These are phyloP conservation scores for Pezicula radicicola DNA, from an alignment of 2,329 filamentous ascomycete species.

Conservation along the genomic window DNA sequence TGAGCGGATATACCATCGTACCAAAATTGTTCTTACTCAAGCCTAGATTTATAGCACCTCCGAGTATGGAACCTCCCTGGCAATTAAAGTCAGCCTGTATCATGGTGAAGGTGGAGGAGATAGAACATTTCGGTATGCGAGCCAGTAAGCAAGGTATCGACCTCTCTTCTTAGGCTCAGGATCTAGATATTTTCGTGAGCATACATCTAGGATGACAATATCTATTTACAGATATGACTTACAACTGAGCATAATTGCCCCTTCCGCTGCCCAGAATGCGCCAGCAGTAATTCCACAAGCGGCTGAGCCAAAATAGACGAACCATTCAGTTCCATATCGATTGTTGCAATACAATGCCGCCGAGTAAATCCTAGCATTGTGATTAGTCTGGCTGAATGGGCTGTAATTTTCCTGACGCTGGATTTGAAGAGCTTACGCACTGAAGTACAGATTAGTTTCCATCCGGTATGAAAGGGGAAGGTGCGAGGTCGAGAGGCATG, in stretches of 20 bases:
- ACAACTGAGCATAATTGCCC: conserved; percentile 35
- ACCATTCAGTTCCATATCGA: conserved; percentile 34
- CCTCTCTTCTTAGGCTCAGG: conserved; percentile 27
- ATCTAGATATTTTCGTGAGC: conserved; percentile 12
- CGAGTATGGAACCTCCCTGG: conserved; percentile 51
- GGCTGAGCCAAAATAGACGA: conserved; percentile 34
- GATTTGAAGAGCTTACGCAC: no score
- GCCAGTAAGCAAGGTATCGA: conserved; percentile 29
- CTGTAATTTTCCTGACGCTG: no score
- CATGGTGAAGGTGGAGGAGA: no score
- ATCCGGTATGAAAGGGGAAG: no score
- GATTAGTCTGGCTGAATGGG: no score
- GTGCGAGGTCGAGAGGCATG: conserved; percentile 3
- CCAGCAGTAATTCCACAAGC: conserved; percentile 36
- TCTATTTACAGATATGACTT: not conserved
- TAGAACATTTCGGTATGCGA: conserved; percentile 33
- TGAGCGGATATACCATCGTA: not conserved
- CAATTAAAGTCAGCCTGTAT: not conserved
- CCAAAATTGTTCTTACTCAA: conserved; percentile 28
- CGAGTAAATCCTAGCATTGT: conserved; percentile 25
- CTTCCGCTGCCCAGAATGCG: conserved; percentile 38
- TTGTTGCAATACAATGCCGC: conserved; percentile 37
- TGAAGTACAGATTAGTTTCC: no score
- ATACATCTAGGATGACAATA: not conserved
- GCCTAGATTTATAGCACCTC: conserved; percentile 46